A percentile compares a stretch with the other conserved stretches of the same genome.
These are phyloP conservation scores for Rhodotorula sp. DNA, from an alignment of 1,284 basidiomycete genomes.

Conservation along the genomic window DNA sequence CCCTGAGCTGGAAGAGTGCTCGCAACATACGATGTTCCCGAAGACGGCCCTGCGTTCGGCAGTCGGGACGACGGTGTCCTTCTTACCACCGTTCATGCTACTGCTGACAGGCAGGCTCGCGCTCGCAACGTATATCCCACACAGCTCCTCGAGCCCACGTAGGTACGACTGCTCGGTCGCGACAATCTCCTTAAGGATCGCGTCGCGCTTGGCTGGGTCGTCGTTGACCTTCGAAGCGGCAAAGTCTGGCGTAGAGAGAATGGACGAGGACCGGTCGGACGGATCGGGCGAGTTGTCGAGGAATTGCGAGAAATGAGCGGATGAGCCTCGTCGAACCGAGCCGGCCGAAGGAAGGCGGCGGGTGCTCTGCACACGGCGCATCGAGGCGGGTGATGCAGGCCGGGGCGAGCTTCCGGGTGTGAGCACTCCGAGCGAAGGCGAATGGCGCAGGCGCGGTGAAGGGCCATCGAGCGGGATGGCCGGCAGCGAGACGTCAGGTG, in stretches of 20 bases:
- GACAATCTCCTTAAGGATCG: constrained; percentile 49
- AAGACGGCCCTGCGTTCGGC: constrained; percentile 89
- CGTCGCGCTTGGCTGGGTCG: constrained; percentile 45
- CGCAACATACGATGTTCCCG: constrained; percentile 61
- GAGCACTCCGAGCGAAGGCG: constrained; percentile 28
- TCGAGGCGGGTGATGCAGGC: constrained; percentile 3
- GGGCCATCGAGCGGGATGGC: constrained; percentile 17
- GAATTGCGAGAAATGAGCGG: constrained; percentile 16
- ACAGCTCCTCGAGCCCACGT: constrained; percentile 82
- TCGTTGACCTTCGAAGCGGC: constrained; percentile 14
- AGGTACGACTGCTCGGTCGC: constrained; percentile 96
- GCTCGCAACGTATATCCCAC: constrained; percentile 92
- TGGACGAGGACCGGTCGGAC: neutral
- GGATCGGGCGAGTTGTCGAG: neutral
- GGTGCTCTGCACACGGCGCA: constrained; percentile 29
- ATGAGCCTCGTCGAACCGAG: neutral
- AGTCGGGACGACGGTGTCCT: constrained; percentile 79
- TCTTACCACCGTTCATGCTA: constrained; percentile 52
- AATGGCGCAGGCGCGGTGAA: constrained; percentile 9
- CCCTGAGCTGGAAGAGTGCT: constrained; percentile 34
- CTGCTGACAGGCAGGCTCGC: constrained; percentile 62
- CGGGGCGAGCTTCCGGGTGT: neutral
- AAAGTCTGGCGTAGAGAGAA: neutral
- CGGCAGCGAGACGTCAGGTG: constrained; percentile 25
- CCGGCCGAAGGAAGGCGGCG: constrained; percentile 16